A percentile compares a stretch with the other conserved stretches of the same genome.
phyloP scores from a whole-genome alignment of 306 rosid genomes.

The Sophora flavescens region DNA sequence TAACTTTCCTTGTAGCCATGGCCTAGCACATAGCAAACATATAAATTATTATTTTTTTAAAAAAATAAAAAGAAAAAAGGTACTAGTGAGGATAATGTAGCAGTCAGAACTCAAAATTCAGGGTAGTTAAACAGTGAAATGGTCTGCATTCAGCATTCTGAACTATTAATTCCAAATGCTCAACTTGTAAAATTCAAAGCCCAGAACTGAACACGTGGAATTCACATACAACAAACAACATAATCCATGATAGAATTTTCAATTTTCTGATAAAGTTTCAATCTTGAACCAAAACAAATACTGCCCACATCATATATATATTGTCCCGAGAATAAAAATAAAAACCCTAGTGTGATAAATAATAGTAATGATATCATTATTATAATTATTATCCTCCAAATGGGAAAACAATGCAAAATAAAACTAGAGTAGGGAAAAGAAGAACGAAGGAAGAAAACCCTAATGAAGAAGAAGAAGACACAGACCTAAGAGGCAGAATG shows the following conservation, averaged over 20 bases:
- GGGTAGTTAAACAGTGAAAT: slow-evolving; percentile 32
- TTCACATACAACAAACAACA: slow-evolving; percentile 24
- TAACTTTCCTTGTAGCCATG: slow-evolving; percentile 77
- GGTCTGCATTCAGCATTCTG: slow-evolving; percentile 29
- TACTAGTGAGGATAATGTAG: slow-evolving; percentile 15
- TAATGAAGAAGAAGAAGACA: slow-evolving; percentile 24
- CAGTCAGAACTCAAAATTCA: slow-evolving; percentile 29
- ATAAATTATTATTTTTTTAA: neutral
- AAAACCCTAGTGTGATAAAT: slow-evolving; percentile 1
- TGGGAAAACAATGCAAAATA: slow-evolving; percentile 12
- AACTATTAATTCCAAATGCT: slow-evolving; percentile 21
- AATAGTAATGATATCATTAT: neutral
- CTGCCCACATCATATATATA: neutral
- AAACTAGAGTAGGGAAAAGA: neutral
- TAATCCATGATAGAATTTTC: neutral
- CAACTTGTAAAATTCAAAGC: slow-evolving; percentile 22
- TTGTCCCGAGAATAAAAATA: neutral
- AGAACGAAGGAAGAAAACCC: slow-evolving; percentile 35
- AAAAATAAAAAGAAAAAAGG: neutral
- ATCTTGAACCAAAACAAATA: neutral
- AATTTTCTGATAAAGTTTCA: slow-evolving; percentile 25
- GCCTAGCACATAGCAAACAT: slow-evolving; percentile 49
- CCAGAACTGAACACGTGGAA: slow-evolving; percentile 14
- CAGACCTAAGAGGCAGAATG: slow-evolving; percentile 57
- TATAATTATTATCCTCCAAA: neutral